These are phyloP conservation scores for Trichosporon coremiiforme DNA, from an alignment of 1,284 basidiomycete species.

Conservation along the genomic window DNA sequence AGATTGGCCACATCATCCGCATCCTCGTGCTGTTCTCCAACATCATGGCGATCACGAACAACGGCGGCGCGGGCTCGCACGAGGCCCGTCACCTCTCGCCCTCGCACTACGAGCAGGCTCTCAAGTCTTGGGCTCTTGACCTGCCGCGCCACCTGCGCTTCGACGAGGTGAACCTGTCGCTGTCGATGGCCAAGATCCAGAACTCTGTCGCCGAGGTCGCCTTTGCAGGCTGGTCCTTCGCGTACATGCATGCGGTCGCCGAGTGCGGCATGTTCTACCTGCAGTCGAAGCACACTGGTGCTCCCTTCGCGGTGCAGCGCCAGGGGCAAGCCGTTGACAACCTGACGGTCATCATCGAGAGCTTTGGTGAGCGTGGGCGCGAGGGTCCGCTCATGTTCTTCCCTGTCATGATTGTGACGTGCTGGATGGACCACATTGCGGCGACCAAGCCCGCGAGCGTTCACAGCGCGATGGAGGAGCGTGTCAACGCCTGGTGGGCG, in stretches of 20 bases:
- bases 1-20: slow-evolving; percentile 55
- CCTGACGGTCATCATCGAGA: slow-evolving; percentile 51
- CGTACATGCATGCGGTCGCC: slow-evolving; percentile 58
- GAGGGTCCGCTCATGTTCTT: slow-evolving; percentile 51
- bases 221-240: slow-evolving; percentile 56
- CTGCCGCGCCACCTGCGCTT: slow-evolving; percentile 56
- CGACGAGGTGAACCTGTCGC: slow-evolving; percentile 56
- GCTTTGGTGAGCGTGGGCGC: slow-evolving; percentile 49
- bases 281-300: slow-evolving; percentile 48
- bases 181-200: slow-evolving; percentile 45
- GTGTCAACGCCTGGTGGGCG: slow-evolving; percentile 46
- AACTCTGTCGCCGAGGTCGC: slow-evolving; percentile 44
- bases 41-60: slow-evolving; percentile 47
- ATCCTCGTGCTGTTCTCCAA: slow-evolving; percentile 48
- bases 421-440: slow-evolving; percentile 49
- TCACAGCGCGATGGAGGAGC: slow-evolving; percentile 41
- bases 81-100: slow-evolving; percentile 31
- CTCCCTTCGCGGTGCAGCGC: slow-evolving; percentile 43
- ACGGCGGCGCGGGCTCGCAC: slow-evolving; percentile 28
- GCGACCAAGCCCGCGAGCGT: slow-evolving; percentile 32
- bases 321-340: slow-evolving; percentile 56
- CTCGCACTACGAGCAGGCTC: slow-evolving; percentile 42
- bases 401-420: slow-evolving; percentile 47
- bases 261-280: slow-evolving; percentile 59
- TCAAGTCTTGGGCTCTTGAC: slow-evolving; percentile 55